Conservation (phyloP, 2,329 filamentous ascomycete species). For the Cercospora sp. region DNA sequence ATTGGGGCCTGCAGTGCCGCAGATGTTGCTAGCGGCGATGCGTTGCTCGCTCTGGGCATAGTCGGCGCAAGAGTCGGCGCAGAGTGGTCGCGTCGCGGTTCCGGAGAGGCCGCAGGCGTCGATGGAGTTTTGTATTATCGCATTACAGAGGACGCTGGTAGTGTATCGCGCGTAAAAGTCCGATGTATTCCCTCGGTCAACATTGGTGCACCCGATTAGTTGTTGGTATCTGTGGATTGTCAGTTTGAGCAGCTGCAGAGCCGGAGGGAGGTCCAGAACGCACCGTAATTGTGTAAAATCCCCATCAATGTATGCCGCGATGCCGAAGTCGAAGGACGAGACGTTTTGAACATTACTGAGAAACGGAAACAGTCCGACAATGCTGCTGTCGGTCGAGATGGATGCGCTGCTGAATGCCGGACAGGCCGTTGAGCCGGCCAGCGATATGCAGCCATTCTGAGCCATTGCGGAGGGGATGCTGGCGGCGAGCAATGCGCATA, state of each 20-base stretch:
- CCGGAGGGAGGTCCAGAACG: conserved; percentile 34
- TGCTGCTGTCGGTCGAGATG: conserved; percentile 61
- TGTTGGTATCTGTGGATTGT: conserved; percentile 68
- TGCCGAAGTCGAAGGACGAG: conserved; percentile 72
- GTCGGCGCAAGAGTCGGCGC: conserved; percentile 84
- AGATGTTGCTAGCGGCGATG: conserved; percentile 75
- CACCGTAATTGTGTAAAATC: conserved; percentile 78
- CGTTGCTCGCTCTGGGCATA: conserved; percentile 86
- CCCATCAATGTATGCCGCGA: conserved; percentile 71
- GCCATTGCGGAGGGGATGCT: conserved; percentile 34
- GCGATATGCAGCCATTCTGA: conserved; percentile 63
- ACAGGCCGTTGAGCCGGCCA: conserved; percentile 69
- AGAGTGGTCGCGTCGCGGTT: conserved; percentile 71
- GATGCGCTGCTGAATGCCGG: conserved; percentile 71
- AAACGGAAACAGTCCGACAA: conserved; percentile 72
- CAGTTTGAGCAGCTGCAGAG: conserved; percentile 27
- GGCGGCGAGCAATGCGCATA: conserved; percentile 32
- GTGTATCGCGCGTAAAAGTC: conserved; percentile 91
- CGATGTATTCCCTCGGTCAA: conserved; percentile 76
- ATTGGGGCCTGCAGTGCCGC: conserved; percentile 63
- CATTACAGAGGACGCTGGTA: conserved; percentile 87
- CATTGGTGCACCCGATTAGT: conserved; percentile 74
- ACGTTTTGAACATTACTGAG: conserved; percentile 76
- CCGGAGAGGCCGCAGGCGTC: conserved; percentile 64
- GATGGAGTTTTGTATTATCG: conserved; percentile 87